These are phyloP conservation scores for Phialocephala sp. DNA, from an alignment of 2,329 filamentous ascomycete species.

Conservation along the genomic window DNA sequence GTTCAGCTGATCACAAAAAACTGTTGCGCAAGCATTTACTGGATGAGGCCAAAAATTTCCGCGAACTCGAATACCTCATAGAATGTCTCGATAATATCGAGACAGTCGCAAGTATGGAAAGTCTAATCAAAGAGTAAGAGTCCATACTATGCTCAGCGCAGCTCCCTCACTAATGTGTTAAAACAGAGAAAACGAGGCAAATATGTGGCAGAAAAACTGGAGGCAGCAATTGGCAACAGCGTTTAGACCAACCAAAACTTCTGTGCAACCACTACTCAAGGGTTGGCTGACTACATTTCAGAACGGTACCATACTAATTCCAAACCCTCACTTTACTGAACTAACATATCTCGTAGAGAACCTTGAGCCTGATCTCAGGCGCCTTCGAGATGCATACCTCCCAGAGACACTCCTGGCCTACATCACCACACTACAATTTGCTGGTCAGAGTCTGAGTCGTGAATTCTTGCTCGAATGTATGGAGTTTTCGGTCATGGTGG, in stretches of 20 bases:
- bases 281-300: constrained; percentile 60
- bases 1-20: constrained; percentile 44
- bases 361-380: constrained; percentile 65
- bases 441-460: constrained; percentile 74
- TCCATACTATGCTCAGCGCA: background rate
- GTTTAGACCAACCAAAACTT: constrained; percentile 59
- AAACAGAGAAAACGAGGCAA: constrained; percentile 17
- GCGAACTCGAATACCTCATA: constrained; percentile 72
- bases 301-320: constrained; percentile 27
- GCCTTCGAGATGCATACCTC: constrained; percentile 78
- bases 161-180: background rate
- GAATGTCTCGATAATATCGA: constrained; percentile 71
- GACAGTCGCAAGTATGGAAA: constrained; percentile 53
- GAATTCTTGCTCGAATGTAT: constrained; percentile 83
- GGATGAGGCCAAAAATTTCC: constrained; percentile 65
- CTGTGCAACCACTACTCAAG: constrained; percentile 65
- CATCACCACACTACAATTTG: constrained; percentile 79
- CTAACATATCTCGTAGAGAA: constrained; percentile 33
- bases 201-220: constrained; percentile 51
- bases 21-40: constrained; percentile 46
- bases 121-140: constrained; percentile 36
- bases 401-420: constrained; percentile 88
- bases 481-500: constrained; percentile 79
- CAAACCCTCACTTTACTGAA: constrained; percentile 11
- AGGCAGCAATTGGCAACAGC: constrained; percentile 59